phyloP scores from a whole-genome alignment of 768 basidiomycete species.

The Hirschioporus abietinus region DNA sequence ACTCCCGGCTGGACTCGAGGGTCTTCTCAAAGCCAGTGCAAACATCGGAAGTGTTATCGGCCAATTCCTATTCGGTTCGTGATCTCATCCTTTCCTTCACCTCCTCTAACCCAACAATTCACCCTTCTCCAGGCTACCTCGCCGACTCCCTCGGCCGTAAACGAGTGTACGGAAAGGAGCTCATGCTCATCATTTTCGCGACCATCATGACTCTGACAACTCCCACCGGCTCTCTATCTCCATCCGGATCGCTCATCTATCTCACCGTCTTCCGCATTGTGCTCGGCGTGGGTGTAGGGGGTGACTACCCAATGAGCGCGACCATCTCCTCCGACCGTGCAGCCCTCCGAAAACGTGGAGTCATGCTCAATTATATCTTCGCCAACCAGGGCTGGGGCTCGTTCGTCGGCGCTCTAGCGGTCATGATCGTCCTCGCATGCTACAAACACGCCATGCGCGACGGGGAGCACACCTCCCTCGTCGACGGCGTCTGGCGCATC shows the following conservation, averaged over 20 bases:
- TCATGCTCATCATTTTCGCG: conserved; percentile 75
- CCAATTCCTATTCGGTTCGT: conserved; percentile 54
- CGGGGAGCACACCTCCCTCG: conserved; percentile 51
- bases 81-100: background rate
- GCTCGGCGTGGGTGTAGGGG: conserved; percentile 74
- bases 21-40: conserved; percentile 60
- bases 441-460: conserved; percentile 63
- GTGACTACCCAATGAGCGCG: conserved; percentile 77
- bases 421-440: conserved; percentile 56
- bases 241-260: conserved; percentile 52
- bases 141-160: conserved; percentile 69
- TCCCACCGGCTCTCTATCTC: conserved; percentile 55
- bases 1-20: conserved; percentile 52
- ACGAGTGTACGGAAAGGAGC: conserved; percentile 70
- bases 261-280: conserved; percentile 63
- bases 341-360: conserved; percentile 59
- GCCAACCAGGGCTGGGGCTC: conserved; percentile 74
- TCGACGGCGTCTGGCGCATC: conserved; percentile 77
- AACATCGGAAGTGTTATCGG: conserved; percentile 73
- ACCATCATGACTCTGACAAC: conserved; percentile 65
- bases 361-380: conserved; percentile 73
- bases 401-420: conserved; percentile 54
- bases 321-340: conserved; percentile 64
- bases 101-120: background rate
- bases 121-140: conserved; percentile 40